Percentiles rank a stretch among this genome's conserved stretches.
Evolutionary conservation across 495 filamentous ascomycete genomes (phyloP).

Genomic region (Hypoxylon crocopeplum): DNA sequence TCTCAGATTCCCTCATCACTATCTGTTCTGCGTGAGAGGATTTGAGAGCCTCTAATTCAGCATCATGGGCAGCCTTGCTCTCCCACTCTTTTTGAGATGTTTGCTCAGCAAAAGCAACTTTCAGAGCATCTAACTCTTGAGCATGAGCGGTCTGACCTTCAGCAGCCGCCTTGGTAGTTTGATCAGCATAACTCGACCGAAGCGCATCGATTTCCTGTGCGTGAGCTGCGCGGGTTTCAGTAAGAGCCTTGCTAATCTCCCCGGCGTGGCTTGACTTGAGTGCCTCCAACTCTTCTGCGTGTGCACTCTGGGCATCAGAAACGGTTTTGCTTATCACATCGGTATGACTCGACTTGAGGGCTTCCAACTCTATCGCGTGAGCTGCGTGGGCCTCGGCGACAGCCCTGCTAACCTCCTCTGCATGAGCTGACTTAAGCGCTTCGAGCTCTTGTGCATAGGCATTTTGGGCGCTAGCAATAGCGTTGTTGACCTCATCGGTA

Average conservation of each 20-base stretch:
- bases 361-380: slow-evolving; percentile 47
- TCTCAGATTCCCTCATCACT: slow-evolving; percentile 29
- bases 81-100: slow-evolving; percentile 28
- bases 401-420: slow-evolving; percentile 48
- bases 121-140: slow-evolving; percentile 30
- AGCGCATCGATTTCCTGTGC: slow-evolving; percentile 48
- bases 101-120: slow-evolving; percentile 23
- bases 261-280: slow-evolving; percentile 53
- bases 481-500: slow-evolving; percentile 45
- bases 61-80: slow-evolving; percentile 36
- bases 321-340: slow-evolving; percentile 42
- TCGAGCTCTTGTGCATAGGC: slow-evolving; percentile 47
- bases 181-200: slow-evolving; percentile 43
- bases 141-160: slow-evolving; percentile 24
- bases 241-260: slow-evolving; percentile 46
- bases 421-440: slow-evolving; percentile 45
- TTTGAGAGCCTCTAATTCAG: slow-evolving; percentile 41
- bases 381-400: slow-evolving; percentile 43
- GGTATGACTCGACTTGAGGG: slow-evolving; percentile 46
- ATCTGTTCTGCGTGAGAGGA: slow-evolving; percentile 35
- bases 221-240: slow-evolving; percentile 41
- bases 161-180: slow-evolving; percentile 28
- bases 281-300: slow-evolving; percentile 45
- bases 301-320: slow-evolving; percentile 37
- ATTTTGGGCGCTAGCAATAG: slow-evolving; percentile 41